Percentiles rank a stretch among this genome's conserved stretches.
Conservation (phyloP, 495 filamentous ascomycete species). For the Apodospora peruviana region DNA sequence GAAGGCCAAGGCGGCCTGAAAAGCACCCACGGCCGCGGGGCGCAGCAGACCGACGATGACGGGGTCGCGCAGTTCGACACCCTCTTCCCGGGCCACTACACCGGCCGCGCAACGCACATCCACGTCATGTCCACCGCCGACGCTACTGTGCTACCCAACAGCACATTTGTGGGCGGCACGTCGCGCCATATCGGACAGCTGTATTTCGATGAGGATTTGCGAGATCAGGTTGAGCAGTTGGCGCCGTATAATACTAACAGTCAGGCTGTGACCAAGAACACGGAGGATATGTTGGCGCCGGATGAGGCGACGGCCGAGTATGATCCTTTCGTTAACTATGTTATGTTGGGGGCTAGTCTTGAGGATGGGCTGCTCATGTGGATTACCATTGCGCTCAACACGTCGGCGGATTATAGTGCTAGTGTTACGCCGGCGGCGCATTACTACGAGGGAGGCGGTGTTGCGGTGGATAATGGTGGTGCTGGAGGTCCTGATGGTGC, state of each 20-base stretch:
- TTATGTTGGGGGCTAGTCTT: slow-evolving; percentile 43
- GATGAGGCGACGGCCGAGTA: slow-evolving; percentile 42
- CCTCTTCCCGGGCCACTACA: slow-evolving; percentile 53
- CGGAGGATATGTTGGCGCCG: slow-evolving; percentile 34
- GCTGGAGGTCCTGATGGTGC: no score
- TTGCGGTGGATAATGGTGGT: no score
- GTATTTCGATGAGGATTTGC: slow-evolving; percentile 53
- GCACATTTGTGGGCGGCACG: slow-evolving; percentile 39
- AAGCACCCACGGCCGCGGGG: slow-evolving; percentile 43
- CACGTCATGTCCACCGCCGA: slow-evolving; percentile 45
- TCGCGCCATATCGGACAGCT: slow-evolving; percentile 52
- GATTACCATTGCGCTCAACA: slow-evolving; percentile 45
- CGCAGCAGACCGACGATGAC: slow-evolving; percentile 43
- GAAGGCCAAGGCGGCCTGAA: slow-evolving; percentile 29
- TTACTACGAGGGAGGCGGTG: no score
- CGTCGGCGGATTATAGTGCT: slow-evolving; percentile 24
- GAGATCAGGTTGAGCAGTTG: slow-evolving; percentile 45
- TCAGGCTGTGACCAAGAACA: slow-evolving; percentile 41
- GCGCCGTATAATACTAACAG: slow-evolving; percentile 52
- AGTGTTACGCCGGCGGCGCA: no score
- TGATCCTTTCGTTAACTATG: slow-evolving; percentile 55
- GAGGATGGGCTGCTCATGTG: slow-evolving; percentile 48
- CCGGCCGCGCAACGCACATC: slow-evolving; percentile 24
- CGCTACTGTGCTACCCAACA: slow-evolving; percentile 43
- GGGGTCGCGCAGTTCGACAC: slow-evolving; percentile 47